These are phyloP conservation scores for Stagonosporopsis vannaccii DNA, from an alignment of 2,329 filamentous ascomycete genomes.

Conservation along the genomic window DNA sequence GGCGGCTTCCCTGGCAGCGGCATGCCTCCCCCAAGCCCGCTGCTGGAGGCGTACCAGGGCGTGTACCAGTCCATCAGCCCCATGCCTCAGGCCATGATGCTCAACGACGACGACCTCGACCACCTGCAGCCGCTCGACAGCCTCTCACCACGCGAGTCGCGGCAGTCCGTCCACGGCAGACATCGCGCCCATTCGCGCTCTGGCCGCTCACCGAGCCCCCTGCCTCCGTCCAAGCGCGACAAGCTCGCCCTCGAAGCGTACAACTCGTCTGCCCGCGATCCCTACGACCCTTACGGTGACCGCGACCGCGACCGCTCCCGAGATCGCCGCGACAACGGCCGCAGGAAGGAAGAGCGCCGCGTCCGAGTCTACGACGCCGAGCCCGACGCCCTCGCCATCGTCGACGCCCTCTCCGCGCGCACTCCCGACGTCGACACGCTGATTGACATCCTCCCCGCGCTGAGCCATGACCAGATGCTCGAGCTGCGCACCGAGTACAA, in stretches of 20 bases:
- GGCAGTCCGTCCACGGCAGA: constrained; percentile 34
- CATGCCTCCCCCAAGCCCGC: constrained; percentile 76
- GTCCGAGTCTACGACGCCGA: constrained; percentile 84
- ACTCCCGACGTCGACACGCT: constrained; percentile 71
- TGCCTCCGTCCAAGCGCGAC: constrained; percentile 36
- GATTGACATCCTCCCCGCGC: constrained; percentile 81
- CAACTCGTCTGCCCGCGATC: constrained; percentile 31
- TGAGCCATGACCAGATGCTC: constrained; percentile 88
- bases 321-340: constrained; percentile 13
- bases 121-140: constrained; percentile 47
- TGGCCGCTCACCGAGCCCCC: constrained; percentile 42
- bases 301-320: constrained; percentile 16
- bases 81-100: constrained; percentile 81
- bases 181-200: constrained; percentile 41
- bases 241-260: constrained; percentile 46
- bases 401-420: constrained; percentile 74
- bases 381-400: constrained; percentile 78
- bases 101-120: constrained; percentile 61
- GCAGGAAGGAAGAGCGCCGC: constrained; percentile 58
- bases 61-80: constrained; percentile 95
- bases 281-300: constrained; percentile 18
- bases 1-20: constrained; percentile 32
- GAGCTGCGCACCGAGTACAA: constrained; percentile 91
- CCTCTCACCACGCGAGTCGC: constrained; percentile 41
- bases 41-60: constrained; percentile 90